phyloP scores from a whole-genome alignment of 2,329 filamentous ascomycete species.

The Hypoxylon sp. region DNA sequence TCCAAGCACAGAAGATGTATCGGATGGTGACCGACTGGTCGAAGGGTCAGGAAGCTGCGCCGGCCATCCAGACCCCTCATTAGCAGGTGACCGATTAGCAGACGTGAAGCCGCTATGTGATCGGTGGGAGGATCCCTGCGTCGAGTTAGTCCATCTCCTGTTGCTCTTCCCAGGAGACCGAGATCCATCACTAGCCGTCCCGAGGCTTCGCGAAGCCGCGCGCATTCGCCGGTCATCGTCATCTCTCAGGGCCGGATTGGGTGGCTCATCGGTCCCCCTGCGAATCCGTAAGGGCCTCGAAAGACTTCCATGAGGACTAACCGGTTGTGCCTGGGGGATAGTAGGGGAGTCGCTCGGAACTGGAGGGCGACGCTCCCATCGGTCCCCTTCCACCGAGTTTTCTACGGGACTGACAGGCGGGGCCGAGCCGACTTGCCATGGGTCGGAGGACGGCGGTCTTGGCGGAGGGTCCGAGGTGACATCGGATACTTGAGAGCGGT shows the following conservation, averaged over 20 bases:
- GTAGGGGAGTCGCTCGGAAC: constrained; percentile 51
- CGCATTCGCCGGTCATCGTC: constrained; percentile 48
- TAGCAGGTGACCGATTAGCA: constrained; percentile 40
- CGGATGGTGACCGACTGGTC: constrained; percentile 38
- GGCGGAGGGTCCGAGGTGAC: constrained; percentile 49
- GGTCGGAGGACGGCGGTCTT: constrained; percentile 58
- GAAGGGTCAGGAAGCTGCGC: constrained; percentile 35
- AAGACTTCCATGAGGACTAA: constrained; percentile 40
- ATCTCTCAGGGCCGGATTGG: constrained; percentile 32
- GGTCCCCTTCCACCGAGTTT: constrained; percentile 39
- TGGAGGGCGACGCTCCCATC: constrained; percentile 44
- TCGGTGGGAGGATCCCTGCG: constrained; percentile 46
- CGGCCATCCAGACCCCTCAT: constrained; percentile 34
- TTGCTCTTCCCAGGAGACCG: constrained; percentile 47
- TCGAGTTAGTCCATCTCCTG: constrained; percentile 52
- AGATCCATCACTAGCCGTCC: constrained; percentile 48
- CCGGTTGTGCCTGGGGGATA: constrained; percentile 48
- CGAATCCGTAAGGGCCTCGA: constrained; percentile 32
- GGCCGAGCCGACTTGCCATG: constrained; percentile 58
- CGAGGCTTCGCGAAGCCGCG: constrained; percentile 45
- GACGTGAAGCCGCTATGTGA: constrained; percentile 43
- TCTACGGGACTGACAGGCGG: constrained; percentile 43
- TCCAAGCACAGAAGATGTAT: constrained; percentile 40
- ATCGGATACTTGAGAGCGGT: constrained; percentile 45
- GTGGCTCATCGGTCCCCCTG: constrained; percentile 31